Evolutionary conservation across 2,329 filamentous ascomycete species (phyloP).

Genomic region (Hysterium pulicare): DNA sequence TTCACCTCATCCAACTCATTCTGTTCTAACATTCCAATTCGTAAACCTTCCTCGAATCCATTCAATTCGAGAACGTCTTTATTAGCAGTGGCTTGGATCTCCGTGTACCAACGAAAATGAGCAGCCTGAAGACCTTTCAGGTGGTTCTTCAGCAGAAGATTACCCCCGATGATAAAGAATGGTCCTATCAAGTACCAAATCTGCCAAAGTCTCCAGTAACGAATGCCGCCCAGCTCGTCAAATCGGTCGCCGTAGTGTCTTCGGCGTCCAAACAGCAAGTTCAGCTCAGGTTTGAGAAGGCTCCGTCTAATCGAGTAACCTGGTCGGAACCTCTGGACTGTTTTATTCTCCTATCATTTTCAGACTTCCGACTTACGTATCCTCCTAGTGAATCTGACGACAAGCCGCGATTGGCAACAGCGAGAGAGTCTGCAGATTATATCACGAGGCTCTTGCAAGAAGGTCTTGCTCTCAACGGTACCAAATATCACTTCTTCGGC

Average conservation of each 20-base stretch:
- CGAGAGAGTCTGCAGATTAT: constrained; percentile 37
- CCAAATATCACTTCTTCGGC: constrained; percentile 41
- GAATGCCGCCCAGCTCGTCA: constrained; percentile 20
- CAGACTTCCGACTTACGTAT: constrained; percentile 29
- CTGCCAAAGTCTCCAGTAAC: constrained; percentile 18
- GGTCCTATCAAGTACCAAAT: constrained; percentile 24
- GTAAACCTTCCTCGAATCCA: too few relatives aligned
- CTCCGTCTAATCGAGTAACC: constrained; percentile 32
- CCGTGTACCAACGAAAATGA: constrained; percentile 11
- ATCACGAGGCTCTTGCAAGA: constrained; percentile 31
- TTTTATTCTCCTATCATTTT: constrained; percentile 35
- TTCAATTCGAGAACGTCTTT: too few relatives aligned
- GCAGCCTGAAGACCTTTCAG: constrained; percentile 10
- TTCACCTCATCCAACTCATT: too few relatives aligned
- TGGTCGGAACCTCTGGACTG: constrained; percentile 22
- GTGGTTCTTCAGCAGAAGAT: constrained; percentile 18
- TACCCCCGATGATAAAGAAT: constrained; percentile 20
- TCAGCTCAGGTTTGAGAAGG: constrained; percentile 20
- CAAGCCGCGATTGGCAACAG: constrained; percentile 20
- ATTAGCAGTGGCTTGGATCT: too few relatives aligned
- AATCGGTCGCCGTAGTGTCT: constrained; percentile 25
- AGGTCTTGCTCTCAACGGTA: constrained; percentile 35
- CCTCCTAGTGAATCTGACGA: constrained; percentile 6
- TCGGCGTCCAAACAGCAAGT: constrained; percentile 22
- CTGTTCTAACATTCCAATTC: too few relatives aligned